Evolutionary conservation across 805 yeast species (phyloP), one percentile per base, ranked within the genome.

Genomic region (Grigorovia transvaalensis): DNA sequence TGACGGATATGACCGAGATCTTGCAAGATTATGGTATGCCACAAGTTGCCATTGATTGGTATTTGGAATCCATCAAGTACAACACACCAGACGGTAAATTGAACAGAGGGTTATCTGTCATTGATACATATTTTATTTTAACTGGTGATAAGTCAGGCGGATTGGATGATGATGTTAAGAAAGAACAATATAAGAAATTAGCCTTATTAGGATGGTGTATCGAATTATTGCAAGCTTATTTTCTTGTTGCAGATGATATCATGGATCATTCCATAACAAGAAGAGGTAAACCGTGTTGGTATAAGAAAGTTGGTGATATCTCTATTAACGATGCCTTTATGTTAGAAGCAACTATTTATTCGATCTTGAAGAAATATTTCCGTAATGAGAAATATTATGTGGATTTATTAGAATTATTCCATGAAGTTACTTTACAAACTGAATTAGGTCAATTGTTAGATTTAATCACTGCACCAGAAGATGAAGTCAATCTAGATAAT

Each of bases 201-300:
- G 93, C 97, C 9, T 74, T 90, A 48, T 76, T 93, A 58, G 99
- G 99, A 20, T 93, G 99, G 99, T 77, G 88, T 60, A 81, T 93
- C 59, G 99, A 93, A 73, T 77, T 93, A 58, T 76, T 91, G 60
- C 99, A 91, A 73, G 98, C 97, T 1, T 93, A 88, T 69, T 93
- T 93, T 76, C 77, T 93, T 63, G 98, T 93, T 52, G 95, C 98
- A 35, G 99, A 93, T 69, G 99, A 93, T 68, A 93, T 93, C 82
- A 93, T 93, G 99, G 99, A 93, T 70, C 81, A 82, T 59, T 86
- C 96, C 38, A 85, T 88, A 69, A 93, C 99, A 44, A 86, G 99
- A 77, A 84, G 99, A 70, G 99, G 97, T 54, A 97, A 91, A 72
- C 93, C 96, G 58, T 93, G 99, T 72, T 93, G 99, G 99, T 93